Conservation (phyloP, 495 filamentous ascomycete genomes). For the Hyaloscypha bicolor region DNA sequence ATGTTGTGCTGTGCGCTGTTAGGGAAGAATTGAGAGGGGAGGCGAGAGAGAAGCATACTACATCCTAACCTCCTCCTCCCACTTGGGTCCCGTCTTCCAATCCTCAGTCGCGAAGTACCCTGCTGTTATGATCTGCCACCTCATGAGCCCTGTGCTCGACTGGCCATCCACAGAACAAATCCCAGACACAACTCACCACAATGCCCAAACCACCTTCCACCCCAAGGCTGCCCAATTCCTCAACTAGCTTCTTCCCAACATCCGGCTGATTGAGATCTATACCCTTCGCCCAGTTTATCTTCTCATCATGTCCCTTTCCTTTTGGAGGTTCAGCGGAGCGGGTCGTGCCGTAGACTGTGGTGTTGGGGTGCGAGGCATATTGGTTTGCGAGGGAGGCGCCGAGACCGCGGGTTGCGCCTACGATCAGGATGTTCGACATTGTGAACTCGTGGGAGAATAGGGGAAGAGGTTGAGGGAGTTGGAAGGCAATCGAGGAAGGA, state of each 20-base stretch:
- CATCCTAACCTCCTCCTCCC: conserved; percentile 67
- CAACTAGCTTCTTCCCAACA: conserved; percentile 45
- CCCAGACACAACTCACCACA: conserved; percentile 37
- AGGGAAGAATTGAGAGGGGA: neutral
- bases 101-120: conserved; percentile 69
- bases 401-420: conserved; percentile 69
- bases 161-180: conserved; percentile 2
- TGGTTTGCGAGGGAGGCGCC: conserved; percentile 61
- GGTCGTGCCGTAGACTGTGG: conserved; percentile 60
- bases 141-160: neutral
- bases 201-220: conserved; percentile 45
- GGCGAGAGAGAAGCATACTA: conserved; percentile 35
- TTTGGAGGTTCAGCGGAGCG: conserved; percentile 40
- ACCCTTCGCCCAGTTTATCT: conserved; percentile 40
- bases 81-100: conserved; percentile 61
- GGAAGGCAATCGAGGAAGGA: neutral
- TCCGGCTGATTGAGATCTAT: conserved; percentile 45
- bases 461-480: neutral
- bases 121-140: conserved; percentile 58
- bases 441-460: too few species aligned
- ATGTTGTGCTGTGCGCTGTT: conserved; percentile 42
- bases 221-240: conserved; percentile 39
- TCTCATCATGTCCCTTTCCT: conserved; percentile 30
- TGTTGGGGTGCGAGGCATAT: conserved; percentile 54
- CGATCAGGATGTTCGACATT: conserved; percentile 58